Conservation (phyloP, 176 grass and related monocot species). For the Alloteropsis semialata region DNA sequence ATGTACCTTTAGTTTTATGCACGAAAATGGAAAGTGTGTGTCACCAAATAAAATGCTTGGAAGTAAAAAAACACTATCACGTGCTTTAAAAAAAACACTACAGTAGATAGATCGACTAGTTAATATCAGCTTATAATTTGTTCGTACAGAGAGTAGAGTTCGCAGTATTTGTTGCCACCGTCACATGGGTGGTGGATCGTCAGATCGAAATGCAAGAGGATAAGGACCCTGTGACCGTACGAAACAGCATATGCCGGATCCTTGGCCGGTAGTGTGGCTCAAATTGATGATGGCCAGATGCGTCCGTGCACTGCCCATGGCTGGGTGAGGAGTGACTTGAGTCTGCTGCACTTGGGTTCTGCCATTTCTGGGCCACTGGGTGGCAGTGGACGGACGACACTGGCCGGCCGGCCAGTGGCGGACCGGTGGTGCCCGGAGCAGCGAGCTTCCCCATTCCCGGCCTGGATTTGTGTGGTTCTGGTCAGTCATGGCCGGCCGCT, state of each 20-base stretch:
- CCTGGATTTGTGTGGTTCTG: constrained; percentile 8
- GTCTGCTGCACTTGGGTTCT: neutral
- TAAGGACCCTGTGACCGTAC: neutral
- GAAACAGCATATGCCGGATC: constrained; percentile 17
- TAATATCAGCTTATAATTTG: neutral
- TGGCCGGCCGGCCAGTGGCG: neutral
- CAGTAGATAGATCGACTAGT: no score
- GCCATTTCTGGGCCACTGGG: no score
- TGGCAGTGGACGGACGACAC: neutral
- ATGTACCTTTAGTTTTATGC: no score
- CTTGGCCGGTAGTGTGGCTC: constrained; percentile 6
- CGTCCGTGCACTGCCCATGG: neutral
- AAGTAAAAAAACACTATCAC: no score
- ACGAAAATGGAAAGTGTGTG: no score
- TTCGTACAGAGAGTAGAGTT: neutral
- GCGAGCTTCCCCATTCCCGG: neutral
- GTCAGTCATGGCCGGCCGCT: neutral
- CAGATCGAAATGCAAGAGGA: neutral
- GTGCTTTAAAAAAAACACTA: no score
- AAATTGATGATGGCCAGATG: neutral
- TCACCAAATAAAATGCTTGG: no score
- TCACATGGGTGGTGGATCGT: neutral
- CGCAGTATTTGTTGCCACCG: neutral
- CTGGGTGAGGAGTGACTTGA: neutral
- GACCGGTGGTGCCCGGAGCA: neutral